phyloP scores from a whole-genome alignment of 257 asterid genomes.

The Henckelia pumila region DNA sequence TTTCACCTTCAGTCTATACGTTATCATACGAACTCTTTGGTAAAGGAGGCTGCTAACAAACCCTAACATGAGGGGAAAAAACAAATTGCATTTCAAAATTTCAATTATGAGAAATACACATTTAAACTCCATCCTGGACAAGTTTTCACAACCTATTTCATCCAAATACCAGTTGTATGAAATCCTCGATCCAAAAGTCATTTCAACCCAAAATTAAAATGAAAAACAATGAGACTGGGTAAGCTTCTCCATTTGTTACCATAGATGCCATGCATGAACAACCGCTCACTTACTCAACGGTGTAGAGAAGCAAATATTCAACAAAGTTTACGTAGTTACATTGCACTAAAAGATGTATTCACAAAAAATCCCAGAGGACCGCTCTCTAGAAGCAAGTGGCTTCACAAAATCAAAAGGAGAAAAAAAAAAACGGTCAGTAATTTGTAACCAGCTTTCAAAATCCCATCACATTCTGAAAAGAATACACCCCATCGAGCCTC shows the following conservation, averaged over 20 bases:
- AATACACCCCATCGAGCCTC: background rate
- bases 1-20: background rate
- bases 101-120: background rate
- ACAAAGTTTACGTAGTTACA: background rate
- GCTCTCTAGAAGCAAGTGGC: background rate
- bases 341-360: background rate
- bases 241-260: background rate
- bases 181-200: conserved; percentile 19
- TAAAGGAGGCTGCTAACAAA: background rate
- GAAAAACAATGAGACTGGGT: background rate
- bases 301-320: background rate
- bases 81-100: no score
- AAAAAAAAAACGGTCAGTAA: background rate
- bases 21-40: background rate
- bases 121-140: background rate
- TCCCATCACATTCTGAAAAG: background rate
- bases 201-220: background rate
- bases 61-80: background rate
- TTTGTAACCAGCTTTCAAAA: conserved; percentile 5
- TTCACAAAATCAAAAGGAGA: conserved; percentile 8
- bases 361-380: background rate
- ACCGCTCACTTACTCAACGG: background rate
- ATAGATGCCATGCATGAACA: background rate
- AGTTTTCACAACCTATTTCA: background rate
- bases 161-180: background rate